Percentiles rank a stretch among this genome's conserved stretches.
Conservation (phyloP, 2,329 filamentous ascomycete genomes). For the Thermothelomyces thermophilus region DNA sequence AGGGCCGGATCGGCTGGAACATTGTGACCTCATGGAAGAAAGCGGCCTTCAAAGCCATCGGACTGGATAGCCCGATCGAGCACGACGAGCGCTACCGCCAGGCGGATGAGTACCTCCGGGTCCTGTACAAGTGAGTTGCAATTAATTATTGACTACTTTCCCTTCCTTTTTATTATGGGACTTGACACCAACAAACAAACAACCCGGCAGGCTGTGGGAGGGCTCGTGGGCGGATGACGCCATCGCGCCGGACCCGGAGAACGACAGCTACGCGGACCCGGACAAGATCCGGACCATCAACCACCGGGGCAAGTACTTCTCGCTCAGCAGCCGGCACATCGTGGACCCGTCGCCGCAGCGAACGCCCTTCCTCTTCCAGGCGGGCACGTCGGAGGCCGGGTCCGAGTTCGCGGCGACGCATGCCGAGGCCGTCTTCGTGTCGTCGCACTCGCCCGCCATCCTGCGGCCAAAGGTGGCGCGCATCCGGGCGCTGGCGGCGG, state of each 20-base stretch:
- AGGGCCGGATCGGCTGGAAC: conserved; percentile 58
- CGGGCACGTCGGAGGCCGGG: conserved; percentile 47
- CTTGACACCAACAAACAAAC: too few relatives aligned
- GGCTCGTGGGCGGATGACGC: conserved; percentile 42
- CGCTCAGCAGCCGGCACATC: conserved; percentile 32
- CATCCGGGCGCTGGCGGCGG: conserved; percentile 41
- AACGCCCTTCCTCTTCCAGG: conserved; percentile 47
- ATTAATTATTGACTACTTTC: not conserved
- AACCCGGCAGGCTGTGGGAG: conserved; percentile 36
- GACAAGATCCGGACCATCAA: conserved; percentile 46
- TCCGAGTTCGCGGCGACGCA: conserved; percentile 45
- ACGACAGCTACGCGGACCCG: conserved; percentile 46
- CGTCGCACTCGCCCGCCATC: conserved; percentile 40
- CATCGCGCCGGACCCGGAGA: conserved; percentile 37
- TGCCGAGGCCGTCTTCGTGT: conserved; percentile 50
- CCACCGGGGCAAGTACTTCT: conserved; percentile 44
- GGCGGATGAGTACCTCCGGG: conserved; percentile 48
- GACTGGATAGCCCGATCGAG: conserved; percentile 45
- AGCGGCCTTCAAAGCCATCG: conserved; percentile 51
- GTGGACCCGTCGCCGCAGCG: conserved; percentile 44
- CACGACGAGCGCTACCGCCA: conserved; percentile 47
- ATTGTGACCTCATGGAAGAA: conserved; percentile 60
- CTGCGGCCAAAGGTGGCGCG: conserved; percentile 41
- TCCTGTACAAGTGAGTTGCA: conserved; percentile 44
- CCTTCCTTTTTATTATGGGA: too few relatives aligned